Base-by-base conservation (phyloP, 495 filamentous ascomycete genomes). In the Neurospora tetraspora region DNA sequence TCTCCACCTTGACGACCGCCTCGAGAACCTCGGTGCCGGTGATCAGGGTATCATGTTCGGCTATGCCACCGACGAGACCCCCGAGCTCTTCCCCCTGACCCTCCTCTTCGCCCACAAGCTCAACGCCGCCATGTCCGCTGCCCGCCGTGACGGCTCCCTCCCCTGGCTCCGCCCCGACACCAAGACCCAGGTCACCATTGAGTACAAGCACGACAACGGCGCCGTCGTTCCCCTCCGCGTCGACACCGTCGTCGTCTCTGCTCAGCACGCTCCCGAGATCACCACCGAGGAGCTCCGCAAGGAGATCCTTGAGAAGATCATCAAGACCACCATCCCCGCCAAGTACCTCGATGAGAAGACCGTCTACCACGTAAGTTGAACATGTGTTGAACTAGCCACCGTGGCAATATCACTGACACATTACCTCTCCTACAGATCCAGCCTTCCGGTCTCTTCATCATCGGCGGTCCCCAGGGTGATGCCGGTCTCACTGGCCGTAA, bases 31-130 rank as follows among this genome's bases (percentile, higher is more conserved):
- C 74, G 96, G 96, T 85, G 96, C 96, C 72, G 96, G 96, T 92
- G 96, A 99, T 86, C 96, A 99, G 88, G 96, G 96, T 87, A 97
- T 99, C 88, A 99, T 99, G 96, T 99, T 99, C 85, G 96, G 96
- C 77, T 99, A 99, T 90, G 96, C 96, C 80, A 97, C 96, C 81
- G 95, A 99, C 78, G 96, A 99, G 89, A 98, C 96, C 79, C 96
- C 96, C 74, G 95, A 99, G 86, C 89, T 96, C 75, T 91, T 98
- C 80, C 96, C 96, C 74, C 86, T 99, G 79, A 98, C 96, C 76
- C 86, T 98, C 77, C 89, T 94, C 71, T 89, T 98, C 80, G 91
- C 96, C 79, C 96, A 99, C 89, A 94, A 93, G 89, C 91, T 99
- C 74, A 99, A 99, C 87, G 85, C 87, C 77, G 93, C 92, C 78